Conservation (phyloP, 2,329 filamentous ascomycete species). For the Penicillium verrucosum region DNA sequence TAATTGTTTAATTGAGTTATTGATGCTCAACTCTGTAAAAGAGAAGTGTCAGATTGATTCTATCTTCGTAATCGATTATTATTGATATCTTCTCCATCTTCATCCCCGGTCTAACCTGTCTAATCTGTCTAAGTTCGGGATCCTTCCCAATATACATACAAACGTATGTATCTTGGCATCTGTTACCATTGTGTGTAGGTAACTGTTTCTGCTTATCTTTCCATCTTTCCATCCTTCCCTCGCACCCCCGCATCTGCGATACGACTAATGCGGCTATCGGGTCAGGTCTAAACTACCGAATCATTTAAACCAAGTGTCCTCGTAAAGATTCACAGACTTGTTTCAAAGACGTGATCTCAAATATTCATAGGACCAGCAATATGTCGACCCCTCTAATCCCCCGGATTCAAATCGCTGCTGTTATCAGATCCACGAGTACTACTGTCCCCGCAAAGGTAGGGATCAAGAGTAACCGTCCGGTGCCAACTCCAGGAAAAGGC, state of each 20-base stretch:
- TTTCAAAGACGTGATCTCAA: neutral
- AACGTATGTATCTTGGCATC: neutral
- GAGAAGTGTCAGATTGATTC: neutral
- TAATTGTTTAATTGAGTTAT: constrained; percentile 34
- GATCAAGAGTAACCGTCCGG: constrained; percentile 27
- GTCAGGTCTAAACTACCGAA: neutral
- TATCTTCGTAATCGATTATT: neutral
- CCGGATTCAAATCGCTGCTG: constrained; percentile 31
- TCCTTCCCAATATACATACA: neutral
- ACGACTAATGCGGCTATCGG: neutral
- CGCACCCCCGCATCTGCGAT: constrained; percentile 1
- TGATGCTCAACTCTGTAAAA: constrained; percentile 8
- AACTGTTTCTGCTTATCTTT: constrained; percentile 5
- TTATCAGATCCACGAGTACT: constrained; percentile 26
- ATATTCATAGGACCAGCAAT: neutral
- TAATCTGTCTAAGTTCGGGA: neutral
- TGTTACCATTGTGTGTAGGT: neutral
- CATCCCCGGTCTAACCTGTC: neutral
- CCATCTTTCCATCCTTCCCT: neutral
- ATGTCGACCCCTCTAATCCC: constrained; percentile 25
- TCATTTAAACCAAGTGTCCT: neutral
- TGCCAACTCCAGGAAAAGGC: constrained; percentile 38
- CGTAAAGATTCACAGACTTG: neutral
- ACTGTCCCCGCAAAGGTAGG: constrained; percentile 20
- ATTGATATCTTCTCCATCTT: neutral